Percentiles rank a stretch among this genome's conserved stretches.
phyloP scores from a whole-genome alignment of 192 early-diverging fungal genomes.

The Gigaspora rosea region DNA sequence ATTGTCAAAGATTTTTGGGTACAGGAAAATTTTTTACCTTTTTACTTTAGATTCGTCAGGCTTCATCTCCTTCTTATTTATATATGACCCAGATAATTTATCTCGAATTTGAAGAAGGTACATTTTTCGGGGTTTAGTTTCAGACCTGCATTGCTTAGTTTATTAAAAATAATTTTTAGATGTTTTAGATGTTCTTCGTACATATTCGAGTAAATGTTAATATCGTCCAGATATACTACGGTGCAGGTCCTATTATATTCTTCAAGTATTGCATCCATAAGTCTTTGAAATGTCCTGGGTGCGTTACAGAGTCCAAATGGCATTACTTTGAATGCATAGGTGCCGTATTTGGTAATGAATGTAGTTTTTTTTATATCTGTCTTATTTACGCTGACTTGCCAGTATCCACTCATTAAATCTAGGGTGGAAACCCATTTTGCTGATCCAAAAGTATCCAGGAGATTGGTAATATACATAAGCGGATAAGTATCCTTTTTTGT shows the following conservation, averaged over 20 bases:
- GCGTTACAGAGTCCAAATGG: slow-evolving; percentile 47
- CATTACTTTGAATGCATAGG: slow-evolving; percentile 42
- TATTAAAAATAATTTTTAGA: neutral
- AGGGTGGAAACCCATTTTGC: slow-evolving; percentile 41
- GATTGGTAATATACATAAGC: slow-evolving; percentile 48
- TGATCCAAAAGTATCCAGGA: slow-evolving; percentile 36
- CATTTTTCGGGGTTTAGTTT: neutral
- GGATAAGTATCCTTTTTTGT: slow-evolving; percentile 47
- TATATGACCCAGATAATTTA: no score
- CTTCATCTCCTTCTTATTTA: no score
- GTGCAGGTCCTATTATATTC: slow-evolving; percentile 30
- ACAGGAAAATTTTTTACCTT: neutral
- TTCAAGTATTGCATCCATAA: slow-evolving; percentile 44
- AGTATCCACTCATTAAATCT: slow-evolving; percentile 36
- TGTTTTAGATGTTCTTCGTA: slow-evolving; percentile 44
- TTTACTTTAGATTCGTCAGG: no score
- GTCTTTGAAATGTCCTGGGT: slow-evolving; percentile 40
- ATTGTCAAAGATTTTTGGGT: neutral
- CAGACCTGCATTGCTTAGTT: neutral
- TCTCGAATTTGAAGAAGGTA: no score
- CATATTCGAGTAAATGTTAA: slow-evolving; percentile 37
- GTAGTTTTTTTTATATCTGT: slow-evolving; percentile 35
- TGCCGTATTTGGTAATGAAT: slow-evolving; percentile 37
- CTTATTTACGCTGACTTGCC: slow-evolving; percentile 30
- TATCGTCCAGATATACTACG: slow-evolving; percentile 49